These are phyloP conservation scores for Solanum piurae DNA, from an alignment of 257 asterid species.

Conservation along the genomic window DNA sequence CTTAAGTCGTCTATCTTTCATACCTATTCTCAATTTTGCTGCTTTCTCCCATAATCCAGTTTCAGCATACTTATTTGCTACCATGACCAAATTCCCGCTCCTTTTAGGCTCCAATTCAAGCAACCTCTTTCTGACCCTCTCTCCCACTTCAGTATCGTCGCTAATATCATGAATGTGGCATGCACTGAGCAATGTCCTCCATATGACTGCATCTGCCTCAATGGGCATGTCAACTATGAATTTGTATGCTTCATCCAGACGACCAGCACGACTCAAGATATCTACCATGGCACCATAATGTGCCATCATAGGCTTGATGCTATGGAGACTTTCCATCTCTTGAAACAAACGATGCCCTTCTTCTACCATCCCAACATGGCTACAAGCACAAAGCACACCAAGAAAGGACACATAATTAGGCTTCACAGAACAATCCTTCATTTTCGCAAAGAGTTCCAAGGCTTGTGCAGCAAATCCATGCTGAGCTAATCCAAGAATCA, in stretches of 20 bases:
- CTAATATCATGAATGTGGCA: conserved; percentile 54
- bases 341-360: conserved; percentile 36
- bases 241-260: conserved; percentile 42
- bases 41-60: conserved; percentile 66
- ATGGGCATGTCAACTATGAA: conserved; percentile 48
- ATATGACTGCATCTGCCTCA: conserved; percentile 47
- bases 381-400: conserved; percentile 77
- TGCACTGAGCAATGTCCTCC: conserved; percentile 79
- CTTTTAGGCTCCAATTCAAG: conserved; percentile 61
- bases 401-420: conserved; percentile 69
- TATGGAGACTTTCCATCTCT: conserved; percentile 43
- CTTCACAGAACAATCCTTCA: conserved; percentile 24
- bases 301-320: conserved; percentile 47
- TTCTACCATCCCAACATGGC: conserved; percentile 59
- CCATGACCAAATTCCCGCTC: conserved; percentile 58
- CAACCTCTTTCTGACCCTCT: conserved; percentile 39
- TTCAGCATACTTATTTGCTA: conserved; percentile 62
- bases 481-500: conserved; percentile 73
- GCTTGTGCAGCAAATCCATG: conserved; percentile 52
- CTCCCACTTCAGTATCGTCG: conserved; percentile 35
- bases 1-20: conserved; percentile 42
- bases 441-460: conserved; percentile 31
- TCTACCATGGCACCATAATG: conserved; percentile 80
- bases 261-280: conserved; percentile 62
- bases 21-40: conserved; percentile 31